Evolutionary conservation across 2,329 filamentous ascomycete genomes (phyloP).

Genomic region (Aspergillus fructus): DNA sequence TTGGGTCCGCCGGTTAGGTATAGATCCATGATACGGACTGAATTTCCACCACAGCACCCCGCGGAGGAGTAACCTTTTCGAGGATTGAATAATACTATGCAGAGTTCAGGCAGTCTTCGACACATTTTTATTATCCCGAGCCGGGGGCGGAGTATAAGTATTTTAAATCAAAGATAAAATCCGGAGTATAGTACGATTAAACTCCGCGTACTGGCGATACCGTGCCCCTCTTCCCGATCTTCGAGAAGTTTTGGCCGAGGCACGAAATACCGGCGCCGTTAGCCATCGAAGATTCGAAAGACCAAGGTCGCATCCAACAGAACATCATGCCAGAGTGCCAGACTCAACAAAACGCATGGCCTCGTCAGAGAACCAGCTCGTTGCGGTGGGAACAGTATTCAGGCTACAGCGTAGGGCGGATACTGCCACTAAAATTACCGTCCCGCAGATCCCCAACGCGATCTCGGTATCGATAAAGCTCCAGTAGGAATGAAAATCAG

Average conservation of each 20-base stretch:
- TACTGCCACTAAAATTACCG: constrained; percentile 24
- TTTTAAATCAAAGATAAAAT: background rate
- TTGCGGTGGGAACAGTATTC: constrained; percentile 19
- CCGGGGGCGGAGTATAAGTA: background rate
- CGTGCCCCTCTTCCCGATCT: background rate
- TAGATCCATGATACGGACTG: background rate
- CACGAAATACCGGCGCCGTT: background rate
- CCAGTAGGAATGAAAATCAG: constrained; percentile 15
- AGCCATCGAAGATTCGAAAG: background rate
- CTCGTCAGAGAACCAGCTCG: background rate
- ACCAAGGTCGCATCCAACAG: background rate
- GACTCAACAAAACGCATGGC: constrained; percentile 16
- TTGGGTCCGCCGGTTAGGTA: background rate
- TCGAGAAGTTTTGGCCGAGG: background rate
- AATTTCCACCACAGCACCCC: background rate
- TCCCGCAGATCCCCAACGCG: constrained; percentile 20
- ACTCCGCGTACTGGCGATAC: background rate
- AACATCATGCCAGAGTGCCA: background rate
- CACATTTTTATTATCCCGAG: background rate
- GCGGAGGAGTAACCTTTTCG: background rate
- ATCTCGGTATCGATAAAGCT: constrained; percentile 9
- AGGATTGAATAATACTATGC: background rate
- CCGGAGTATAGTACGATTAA: background rate
- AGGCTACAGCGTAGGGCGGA: constrained; percentile 27
- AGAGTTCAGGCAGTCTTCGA: background rate